Conservation (phyloP, 331 rosid species). For the Malus hybrid region DNA sequence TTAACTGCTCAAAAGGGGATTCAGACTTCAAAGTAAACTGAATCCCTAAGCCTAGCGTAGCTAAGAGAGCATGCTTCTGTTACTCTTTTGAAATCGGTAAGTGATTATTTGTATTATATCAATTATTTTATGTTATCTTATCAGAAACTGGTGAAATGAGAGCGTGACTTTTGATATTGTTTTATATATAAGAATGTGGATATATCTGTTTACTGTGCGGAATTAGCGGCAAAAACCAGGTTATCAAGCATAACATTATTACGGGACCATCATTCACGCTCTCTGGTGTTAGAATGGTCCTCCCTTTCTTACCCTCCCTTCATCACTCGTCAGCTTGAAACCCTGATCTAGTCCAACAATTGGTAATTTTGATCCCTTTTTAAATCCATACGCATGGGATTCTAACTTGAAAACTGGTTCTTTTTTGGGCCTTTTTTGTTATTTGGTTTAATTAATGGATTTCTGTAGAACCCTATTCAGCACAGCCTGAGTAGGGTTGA, state of each 20-base stretch:
- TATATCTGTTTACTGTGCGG: constrained; percentile 17
- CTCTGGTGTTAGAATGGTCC: constrained; percentile 41
- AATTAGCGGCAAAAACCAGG: constrained; percentile 21
- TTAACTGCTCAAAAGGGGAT: neutral
- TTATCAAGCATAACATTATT: neutral
- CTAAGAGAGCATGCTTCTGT: neutral
- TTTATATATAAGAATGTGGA: constrained; percentile 1
- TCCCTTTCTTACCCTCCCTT: constrained; percentile 14
- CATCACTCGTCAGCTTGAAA: neutral
- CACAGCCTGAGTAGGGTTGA: neutral
- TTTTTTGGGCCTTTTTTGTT: neutral
- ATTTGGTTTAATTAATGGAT: neutral
- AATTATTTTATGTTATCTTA: constrained; percentile 7
- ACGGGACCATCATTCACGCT: constrained; percentile 52
- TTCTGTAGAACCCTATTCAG: neutral
- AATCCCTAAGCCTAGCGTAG: too few relatives aligned
- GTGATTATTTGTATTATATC: neutral
- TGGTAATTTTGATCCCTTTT: neutral
- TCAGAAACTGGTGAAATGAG: neutral
- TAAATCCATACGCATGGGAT: constrained; percentile 30
- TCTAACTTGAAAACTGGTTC: constrained; percentile 10
- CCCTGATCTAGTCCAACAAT: neutral
- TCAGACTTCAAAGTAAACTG: too few relatives aligned
- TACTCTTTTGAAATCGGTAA: neutral
- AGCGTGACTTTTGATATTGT: constrained; percentile 52